These are phyloP conservation scores for Pichia sp. DNA, from an alignment of 1,139 yeast genomes.

Conservation along the genomic window DNA sequence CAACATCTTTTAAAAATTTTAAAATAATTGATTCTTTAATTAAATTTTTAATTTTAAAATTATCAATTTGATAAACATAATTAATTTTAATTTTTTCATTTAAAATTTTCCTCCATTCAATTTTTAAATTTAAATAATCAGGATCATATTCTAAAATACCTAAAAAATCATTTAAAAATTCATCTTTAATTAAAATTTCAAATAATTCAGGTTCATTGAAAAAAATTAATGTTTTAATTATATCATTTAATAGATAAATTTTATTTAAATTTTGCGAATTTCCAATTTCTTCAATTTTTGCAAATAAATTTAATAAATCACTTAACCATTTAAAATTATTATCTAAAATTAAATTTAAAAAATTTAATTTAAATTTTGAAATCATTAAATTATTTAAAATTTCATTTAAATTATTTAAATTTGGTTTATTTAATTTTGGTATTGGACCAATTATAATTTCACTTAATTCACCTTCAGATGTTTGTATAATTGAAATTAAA, in stretches of 20 bases:
- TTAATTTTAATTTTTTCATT: slow-evolving; percentile 54
- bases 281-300: slow-evolving; percentile 37
- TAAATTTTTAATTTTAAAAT: slow-evolving; percentile 26
- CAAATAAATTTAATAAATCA: slow-evolving; percentile 52
- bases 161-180: slow-evolving; percentile 52
- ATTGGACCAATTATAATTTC: slow-evolving; percentile 80
- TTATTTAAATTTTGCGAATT: no score
- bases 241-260: slow-evolving; percentile 62
- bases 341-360: slow-evolving; percentile 8
- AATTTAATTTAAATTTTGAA: slow-evolving; percentile 28
- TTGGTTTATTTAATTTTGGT: slow-evolving; percentile 56
- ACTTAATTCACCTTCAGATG: slow-evolving; percentile 44
- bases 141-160: slow-evolving; percentile 93
- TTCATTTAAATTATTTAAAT: slow-evolving; percentile 39
- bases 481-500: slow-evolving; percentile 62
- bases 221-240: slow-evolving; percentile 59
- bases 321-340: slow-evolving; percentile 42
- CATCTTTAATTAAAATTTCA: slow-evolving; percentile 60
- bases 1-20: slow-evolving; percentile 80
- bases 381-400: slow-evolving; percentile 48
- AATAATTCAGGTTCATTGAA: slow-evolving; percentile 66
- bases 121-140: slow-evolving; percentile 69
- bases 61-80: slow-evolving; percentile 56
- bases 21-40: slow-evolving; percentile 70
- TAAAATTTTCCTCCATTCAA: slow-evolving; percentile 67